Base-by-base conservation (phyloP, 768 basidiomycete species). In the Mycena albidolilacea region DNA sequence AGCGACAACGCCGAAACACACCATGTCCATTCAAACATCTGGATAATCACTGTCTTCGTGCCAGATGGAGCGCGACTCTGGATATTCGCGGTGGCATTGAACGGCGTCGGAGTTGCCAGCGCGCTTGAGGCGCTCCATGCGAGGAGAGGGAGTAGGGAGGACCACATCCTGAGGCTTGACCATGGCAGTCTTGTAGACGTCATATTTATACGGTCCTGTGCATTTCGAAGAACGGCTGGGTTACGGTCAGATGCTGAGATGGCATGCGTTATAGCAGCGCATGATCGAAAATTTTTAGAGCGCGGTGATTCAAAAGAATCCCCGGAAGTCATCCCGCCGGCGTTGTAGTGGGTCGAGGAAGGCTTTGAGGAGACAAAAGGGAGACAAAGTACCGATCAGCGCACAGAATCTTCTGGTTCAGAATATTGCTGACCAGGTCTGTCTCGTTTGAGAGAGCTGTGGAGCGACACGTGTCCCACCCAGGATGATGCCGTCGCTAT, bases 21-120 rank as follows among this genome's bases (percentile, higher is more conserved):
- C 72, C 89, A 90, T 12, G 78, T 86, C 92, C 92, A 93, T 77
- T 92, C 86, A 76, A 93, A 93, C 88, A 93, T 89, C 80, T 92
- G 90, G 17, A 90, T 85, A 77, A 93, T 92, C 71, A 92, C 90
- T 3, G 79, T 81, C 69, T 87, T 88, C 50, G 67, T 37, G 38
- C 76, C 78, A 19, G 76, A 68, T 6, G 79, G 79, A 15, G 77
- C 75, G 41, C 79, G 76, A 43, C 48, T 39, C 11, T 52, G 7
- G 10, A 38, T 14, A 5, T 12, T 54, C 17, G 74, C 43, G 21
- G 71, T 66, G 14, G 64, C 64, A 38, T 71, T 71, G 37, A 60
- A 5, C 41, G 30, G 72, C 59, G 39, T 60, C 15, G 64, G 72
- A 11, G 50, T 39, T 9, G 67, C 67, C 21, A 61, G 48, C 48